phyloP scores from a whole-genome alignment of 305 asterid genomes.

The Solanum chacoense region DNA sequence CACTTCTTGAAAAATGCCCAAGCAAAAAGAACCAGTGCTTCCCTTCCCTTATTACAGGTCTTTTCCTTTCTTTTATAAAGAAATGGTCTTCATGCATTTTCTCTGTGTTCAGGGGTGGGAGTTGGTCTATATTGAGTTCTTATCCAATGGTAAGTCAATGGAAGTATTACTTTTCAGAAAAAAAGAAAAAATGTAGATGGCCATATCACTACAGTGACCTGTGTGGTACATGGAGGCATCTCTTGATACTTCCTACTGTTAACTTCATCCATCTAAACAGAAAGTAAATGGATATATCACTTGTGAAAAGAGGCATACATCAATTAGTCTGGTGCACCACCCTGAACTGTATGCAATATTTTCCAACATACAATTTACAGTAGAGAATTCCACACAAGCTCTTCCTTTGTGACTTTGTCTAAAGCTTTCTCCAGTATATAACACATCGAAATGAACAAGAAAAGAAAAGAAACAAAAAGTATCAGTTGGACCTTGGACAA shows the following conservation, averaged over 20 bases:
- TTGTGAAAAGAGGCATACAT: neutral
- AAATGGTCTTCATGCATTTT: neutral
- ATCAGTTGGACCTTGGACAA: neutral
- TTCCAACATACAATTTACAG: neutral
- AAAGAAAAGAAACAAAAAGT: neutral
- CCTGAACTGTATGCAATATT: neutral
- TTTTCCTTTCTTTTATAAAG: neutral
- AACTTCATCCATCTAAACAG: neutral
- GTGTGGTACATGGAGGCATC: neutral
- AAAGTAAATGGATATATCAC: neutral
- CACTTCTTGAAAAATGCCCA: constrained; percentile 93
- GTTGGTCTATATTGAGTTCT: neutral
- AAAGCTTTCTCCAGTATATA: neutral
- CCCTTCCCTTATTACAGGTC: constrained; percentile 91
- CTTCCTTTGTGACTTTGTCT: neutral
- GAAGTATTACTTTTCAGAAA: neutral
- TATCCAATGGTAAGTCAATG: neutral
- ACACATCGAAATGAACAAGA: neutral
- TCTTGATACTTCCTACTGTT: neutral
- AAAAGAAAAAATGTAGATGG: neutral
- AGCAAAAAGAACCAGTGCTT: constrained; percentile 84
- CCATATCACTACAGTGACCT: neutral
- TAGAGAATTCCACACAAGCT: neutral
- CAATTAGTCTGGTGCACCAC: neutral
- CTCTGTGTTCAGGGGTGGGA: neutral